Evolutionary conservation across 2,329 filamentous ascomycete species (phyloP).

Genomic region (Botrytis aclada): DNA sequence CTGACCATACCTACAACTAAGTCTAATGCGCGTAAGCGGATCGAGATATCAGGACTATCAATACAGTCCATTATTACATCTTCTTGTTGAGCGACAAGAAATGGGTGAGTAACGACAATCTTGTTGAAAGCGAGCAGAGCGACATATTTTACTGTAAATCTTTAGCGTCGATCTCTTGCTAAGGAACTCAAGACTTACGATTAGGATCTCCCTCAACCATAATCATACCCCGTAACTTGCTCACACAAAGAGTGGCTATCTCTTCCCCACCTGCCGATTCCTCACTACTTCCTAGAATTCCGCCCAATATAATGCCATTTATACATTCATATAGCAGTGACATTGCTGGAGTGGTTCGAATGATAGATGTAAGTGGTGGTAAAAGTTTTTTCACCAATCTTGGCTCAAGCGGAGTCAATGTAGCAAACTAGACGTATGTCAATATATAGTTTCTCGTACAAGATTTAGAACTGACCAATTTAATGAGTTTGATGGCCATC

Average conservation of each 20-base stretch:
- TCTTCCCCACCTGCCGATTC: slow-evolving; percentile 82
- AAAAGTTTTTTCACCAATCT: slow-evolving; percentile 87
- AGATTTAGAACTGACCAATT: slow-evolving; percentile 61
- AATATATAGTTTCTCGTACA: slow-evolving; percentile 61
- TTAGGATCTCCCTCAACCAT: slow-evolving; percentile 92
- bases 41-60: slow-evolving; percentile 93
- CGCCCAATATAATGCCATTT: slow-evolving; percentile 95
- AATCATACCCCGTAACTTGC: slow-evolving; percentile 90
- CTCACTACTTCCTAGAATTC: slow-evolving; percentile 80
- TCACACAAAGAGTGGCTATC: slow-evolving; percentile 87
- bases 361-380: slow-evolving; percentile 86
- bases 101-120: slow-evolving; percentile 84
- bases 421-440: slow-evolving; percentile 70
- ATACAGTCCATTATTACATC: slow-evolving; percentile 96
- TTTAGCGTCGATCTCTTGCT: slow-evolving; percentile 11
- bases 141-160: slow-evolving; percentile 81
- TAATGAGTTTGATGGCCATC: slow-evolving; percentile 99
- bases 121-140: slow-evolving; percentile 93
- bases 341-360: slow-evolving; percentile 94
- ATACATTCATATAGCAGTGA: slow-evolving; percentile 98
- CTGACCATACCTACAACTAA: slow-evolving; percentile 93
- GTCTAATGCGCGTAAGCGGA: slow-evolving; percentile 87
- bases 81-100: slow-evolving; percentile 85
- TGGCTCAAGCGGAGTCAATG: slow-evolving; percentile 87
- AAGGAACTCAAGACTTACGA: slow-evolving; percentile 53